Percentiles rank a stretch among this genome's conserved stretches.
phyloP scores from a whole-genome alignment of 306 rosid species.

The Prunus davidiana region DNA sequence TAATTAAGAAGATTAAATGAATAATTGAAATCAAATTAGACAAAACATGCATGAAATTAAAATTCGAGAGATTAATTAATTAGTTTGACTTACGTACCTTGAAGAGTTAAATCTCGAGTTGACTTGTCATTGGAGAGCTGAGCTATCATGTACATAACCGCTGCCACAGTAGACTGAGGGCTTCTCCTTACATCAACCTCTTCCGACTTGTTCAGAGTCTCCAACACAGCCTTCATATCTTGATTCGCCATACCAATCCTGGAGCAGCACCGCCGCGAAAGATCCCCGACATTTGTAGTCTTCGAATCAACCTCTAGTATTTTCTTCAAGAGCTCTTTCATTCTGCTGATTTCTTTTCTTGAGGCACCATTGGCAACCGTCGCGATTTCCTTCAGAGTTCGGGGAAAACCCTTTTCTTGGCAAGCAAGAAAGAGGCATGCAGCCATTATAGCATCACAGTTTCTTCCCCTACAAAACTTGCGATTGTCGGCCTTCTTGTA shows the following conservation, averaged over 20 bases:
- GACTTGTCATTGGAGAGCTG: constrained; percentile 18
- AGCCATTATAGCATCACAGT: neutral
- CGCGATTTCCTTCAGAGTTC: constrained; percentile 19
- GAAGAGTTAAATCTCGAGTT: neutral
- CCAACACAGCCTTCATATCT: constrained; percentile 2
- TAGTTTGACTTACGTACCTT: neutral
- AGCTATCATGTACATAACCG: constrained; percentile 9
- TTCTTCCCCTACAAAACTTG: neutral
- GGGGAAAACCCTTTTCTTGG: neutral
- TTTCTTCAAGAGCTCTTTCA: neutral
- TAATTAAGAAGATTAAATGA: neutral
- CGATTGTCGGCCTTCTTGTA: neutral
- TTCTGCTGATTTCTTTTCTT: constrained; percentile 11
- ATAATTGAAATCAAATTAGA: neutral
- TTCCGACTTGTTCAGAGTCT: neutral
- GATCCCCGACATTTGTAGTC: neutral
- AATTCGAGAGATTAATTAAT: neutral
- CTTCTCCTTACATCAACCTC: constrained; percentile 25
- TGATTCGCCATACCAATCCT: neutral
- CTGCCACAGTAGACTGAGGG: constrained; percentile 14
- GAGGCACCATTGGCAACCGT: neutral
- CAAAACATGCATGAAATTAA: neutral
- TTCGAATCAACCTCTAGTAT: neutral
- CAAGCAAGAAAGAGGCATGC: constrained; percentile 16
- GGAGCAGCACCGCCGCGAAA: constrained; percentile 5